phyloP scores from a whole-genome alignment of 164 flowering plant species.

The Litsea cubeba region DNA sequence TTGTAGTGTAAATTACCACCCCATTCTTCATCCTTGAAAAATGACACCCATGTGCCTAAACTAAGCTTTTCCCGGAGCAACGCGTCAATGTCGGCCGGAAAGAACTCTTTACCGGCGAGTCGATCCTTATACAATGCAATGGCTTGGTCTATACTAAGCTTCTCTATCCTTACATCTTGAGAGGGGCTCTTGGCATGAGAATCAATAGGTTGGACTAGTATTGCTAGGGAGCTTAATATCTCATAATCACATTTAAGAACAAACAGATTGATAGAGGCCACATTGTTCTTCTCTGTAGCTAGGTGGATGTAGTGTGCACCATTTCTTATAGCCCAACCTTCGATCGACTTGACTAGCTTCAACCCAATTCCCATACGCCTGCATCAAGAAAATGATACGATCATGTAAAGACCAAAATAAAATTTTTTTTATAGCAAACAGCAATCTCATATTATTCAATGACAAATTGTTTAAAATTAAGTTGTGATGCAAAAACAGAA shows the following conservation, averaged over 20 bases:
- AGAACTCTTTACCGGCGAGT: conserved; percentile 27
- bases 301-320: conserved; percentile 38
- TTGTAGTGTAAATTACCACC: conserved; percentile 16
- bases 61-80: conserved; percentile 42
- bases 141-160: conserved; percentile 36
- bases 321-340: conserved; percentile 40
- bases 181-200: conserved; percentile 9
- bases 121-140: conserved; percentile 32
- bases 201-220: conserved; percentile 31
- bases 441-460: no score
- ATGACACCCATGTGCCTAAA: conserved; percentile 52
- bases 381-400: not conserved
- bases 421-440: not conserved
- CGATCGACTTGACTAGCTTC: conserved; percentile 37
- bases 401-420: not conserved
- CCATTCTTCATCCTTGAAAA: conserved; percentile 39
- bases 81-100: conserved; percentile 35
- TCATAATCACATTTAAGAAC: conserved; percentile 33
- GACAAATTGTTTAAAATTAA: no score
- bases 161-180: conserved; percentile 30
- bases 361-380: conserved; percentile 50
- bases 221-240: conserved; percentile 29
- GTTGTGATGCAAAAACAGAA: no score
- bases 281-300: conserved; percentile 43
- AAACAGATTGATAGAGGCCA: conserved; percentile 43